Evolutionary conservation across 495 filamentous ascomycete genomes (phyloP), one percentile per base, ranked within the genome.

Genomic region (Rhypophila decipiens): DNA sequence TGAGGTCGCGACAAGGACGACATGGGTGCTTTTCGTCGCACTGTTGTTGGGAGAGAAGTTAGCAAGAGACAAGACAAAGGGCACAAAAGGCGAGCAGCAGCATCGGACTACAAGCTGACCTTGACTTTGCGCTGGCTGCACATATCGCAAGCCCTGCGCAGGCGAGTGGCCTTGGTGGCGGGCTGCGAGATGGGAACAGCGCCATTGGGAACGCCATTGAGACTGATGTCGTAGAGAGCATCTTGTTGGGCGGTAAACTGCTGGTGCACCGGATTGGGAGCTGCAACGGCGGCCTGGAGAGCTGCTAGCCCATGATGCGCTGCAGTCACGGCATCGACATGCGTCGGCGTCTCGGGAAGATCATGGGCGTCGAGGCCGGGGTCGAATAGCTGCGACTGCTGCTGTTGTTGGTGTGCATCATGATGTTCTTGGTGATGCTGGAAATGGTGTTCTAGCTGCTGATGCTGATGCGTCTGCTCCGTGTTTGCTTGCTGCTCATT

Each of bases 81-180:
- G n/a, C n/a, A n/a, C n/a, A n/a, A n/a, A n/a, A n/a, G n/a, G n/a
- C n/a, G n/a, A n/a, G n/a, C n/a, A n/a, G n/a, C n/a, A n/a, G n/a
- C n/a, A n/a, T n/a, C n/a, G n/a, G n/a, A n/a, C n/a, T n/a, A n/a
- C n/a, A n/a, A n/a, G 47, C 61, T n/a, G 61, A 88, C 86, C 79
- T 91, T 93, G 22, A 93, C 86, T 59, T 93, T 93, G 24, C 87
- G 81, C 53, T 84, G 79, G 55, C 84, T 89, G 64, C 87, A 93
- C 67, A 84, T 83, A 64, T 93, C 87, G 63, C 87, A 93, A 18
- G 87, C 87, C 59, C 87, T 86, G 37, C 83, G 80, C 44, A 90
- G 69, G 44, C 87, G 71, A 36, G 74, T 81, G 2, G 44, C 42
- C 46, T 63, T 64, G 9, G 52, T 23, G 29, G 51, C 52, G 9